Conservation (phyloP, 192 early-diverging fungal species). For the Pilaira anomala region DNA sequence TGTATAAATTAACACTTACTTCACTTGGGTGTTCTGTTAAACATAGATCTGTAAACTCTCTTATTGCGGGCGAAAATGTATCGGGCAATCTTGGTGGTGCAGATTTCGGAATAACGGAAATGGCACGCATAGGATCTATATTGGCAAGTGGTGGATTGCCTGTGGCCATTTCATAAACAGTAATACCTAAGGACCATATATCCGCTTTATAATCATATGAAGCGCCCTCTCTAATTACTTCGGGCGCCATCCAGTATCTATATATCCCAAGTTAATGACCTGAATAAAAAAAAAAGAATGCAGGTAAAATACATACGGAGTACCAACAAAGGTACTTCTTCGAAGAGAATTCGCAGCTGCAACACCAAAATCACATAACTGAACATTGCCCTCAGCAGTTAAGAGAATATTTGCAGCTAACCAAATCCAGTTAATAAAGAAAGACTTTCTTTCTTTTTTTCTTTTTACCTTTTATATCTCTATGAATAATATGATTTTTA, state of each 20-base stretch:
- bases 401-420: slow-evolving; percentile 84
- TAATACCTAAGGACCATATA: slow-evolving; percentile 99
- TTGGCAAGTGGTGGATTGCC: slow-evolving; percentile 94
- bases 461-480: slow-evolving; percentile 91
- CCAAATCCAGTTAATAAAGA: neutral
- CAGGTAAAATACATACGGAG: slow-evolving; percentile 62
- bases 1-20: slow-evolving; percentile 35
- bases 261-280: neutral
- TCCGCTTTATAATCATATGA: slow-evolving; percentile 96
- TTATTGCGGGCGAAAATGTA: slow-evolving; percentile 71
- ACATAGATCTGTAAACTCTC: slow-evolving; percentile 87
- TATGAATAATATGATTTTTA: slow-evolving; percentile 91
- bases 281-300: too few species aligned
- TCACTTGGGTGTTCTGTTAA: slow-evolving; percentile 82
- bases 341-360: slow-evolving; percentile 75
- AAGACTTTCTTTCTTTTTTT: neutral
- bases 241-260: slow-evolving; percentile 84
- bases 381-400: slow-evolving; percentile 85
- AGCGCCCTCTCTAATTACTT: slow-evolving; percentile 77
- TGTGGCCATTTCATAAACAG: slow-evolving; percentile 93
- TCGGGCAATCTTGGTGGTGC: slow-evolving; percentile 79
- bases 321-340: slow-evolving; percentile 94
- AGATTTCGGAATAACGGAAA: slow-evolving; percentile 84
- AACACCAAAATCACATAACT: slow-evolving; percentile 97
- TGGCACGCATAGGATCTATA: slow-evolving; percentile 83